Base-by-base conservation (phyloP, 1,284 basidiomycete genomes). In the Hymenochaete sp. region DNA sequence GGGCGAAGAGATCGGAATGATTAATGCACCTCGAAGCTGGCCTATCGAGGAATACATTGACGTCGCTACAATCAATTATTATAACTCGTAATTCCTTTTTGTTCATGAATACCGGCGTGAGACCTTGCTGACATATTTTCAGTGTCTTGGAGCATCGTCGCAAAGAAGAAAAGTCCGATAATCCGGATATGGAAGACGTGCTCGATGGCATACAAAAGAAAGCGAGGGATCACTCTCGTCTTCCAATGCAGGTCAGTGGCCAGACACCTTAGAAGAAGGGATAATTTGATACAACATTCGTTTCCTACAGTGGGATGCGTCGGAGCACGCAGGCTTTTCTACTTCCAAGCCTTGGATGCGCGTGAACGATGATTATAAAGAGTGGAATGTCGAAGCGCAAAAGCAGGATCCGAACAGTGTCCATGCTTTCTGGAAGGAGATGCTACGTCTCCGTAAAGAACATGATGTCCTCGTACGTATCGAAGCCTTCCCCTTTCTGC, bases 31-130 rank as follows among this genome's bases (percentile, higher is more conserved):
- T 5, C 56, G 64, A 25, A 59, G 63, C 3, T 86, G 83, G 82
- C 70, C 71, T 0, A 66, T 82, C n/a, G 75, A 82, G 44, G 82
- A 85, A 51, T 86, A 80, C 58, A 78, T 77, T 56, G 83, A 85
- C 52, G 67, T 80, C 16, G 74, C 75, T 35, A 67, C 73, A 2
- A 63, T 67, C 50, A 80, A 79, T 53, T 76, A 65, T 47, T 72
- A 66, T 55, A 56, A 63, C 0, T 48, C 64, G 72, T 71, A 40
- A 32, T 65, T 58, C 9, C 7, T 36, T n/a, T 11, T 28, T n/a
- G 11, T 10, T 45, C 25, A 22, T 47, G 14, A 27, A n/a, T n/a
- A n/a, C n/a, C n/a, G n/a, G n/a, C 9, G 26, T 14, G 18, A 42
- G 21, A 18, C 14, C 11, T 14, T 31, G 21, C 4, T 16, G 16